Conservation (phyloP, 208 protist species). For the Naegleria lovaniensis region DNA sequence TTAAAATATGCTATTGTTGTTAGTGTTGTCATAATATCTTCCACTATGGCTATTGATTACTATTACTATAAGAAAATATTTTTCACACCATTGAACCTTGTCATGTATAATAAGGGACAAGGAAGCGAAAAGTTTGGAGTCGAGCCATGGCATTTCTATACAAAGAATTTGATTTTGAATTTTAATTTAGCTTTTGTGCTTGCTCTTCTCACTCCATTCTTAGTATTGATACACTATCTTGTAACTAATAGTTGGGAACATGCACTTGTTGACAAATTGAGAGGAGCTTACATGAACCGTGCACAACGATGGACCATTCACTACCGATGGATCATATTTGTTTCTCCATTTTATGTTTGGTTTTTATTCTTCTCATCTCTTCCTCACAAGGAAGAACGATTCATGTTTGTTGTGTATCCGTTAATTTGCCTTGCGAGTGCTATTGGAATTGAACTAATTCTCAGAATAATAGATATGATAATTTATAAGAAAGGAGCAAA, state of each 20-base stretch:
- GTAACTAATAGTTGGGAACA: not conserved
- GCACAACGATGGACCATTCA: not conserved
- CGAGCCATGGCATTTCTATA: constrained; percentile 81
- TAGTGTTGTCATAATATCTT: not conserved
- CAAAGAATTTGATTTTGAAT: constrained; percentile 82
- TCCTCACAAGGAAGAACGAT: constrained; percentile 90
- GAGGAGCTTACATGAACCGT: not conserved
- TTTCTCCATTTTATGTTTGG: constrained; percentile 74
- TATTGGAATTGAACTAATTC: constrained; percentile 40
- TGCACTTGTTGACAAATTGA: not conserved
- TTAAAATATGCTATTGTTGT: not conserved
- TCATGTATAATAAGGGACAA: constrained; percentile 59
- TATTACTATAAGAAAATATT: constrained; percentile 31
- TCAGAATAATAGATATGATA: not conserved
- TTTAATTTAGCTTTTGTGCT: constrained; percentile 78
- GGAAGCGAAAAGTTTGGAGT: constrained; percentile 78
- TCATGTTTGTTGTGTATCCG: constrained; percentile 82
- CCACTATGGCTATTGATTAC: constrained; percentile 17
- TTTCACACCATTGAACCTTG: constrained; percentile 53
- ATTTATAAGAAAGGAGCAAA: not conserved
- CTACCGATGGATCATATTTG: constrained; percentile 48
- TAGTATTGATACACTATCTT: not conserved
- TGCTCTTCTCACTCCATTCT: constrained; percentile 32
- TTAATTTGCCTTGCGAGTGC: constrained; percentile 70
- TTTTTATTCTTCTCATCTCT: constrained; percentile 69